These are phyloP conservation scores for Phytopythium oedochilum DNA, from an alignment of 352 stramenopile genomes.

Conservation along the genomic window DNA sequence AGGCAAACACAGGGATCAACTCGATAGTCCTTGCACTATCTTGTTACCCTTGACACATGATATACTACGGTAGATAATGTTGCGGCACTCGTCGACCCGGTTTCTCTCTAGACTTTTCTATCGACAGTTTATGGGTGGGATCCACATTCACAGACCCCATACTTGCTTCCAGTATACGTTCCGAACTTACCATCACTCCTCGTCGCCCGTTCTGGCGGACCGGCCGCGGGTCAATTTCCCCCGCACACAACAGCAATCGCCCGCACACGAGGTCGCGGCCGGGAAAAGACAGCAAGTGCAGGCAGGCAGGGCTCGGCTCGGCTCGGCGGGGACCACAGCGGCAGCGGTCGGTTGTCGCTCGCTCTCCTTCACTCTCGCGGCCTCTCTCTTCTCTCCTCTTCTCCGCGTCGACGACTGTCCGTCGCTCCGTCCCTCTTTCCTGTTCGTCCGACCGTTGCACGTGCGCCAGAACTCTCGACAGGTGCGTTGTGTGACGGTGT, in stretches of 20 bases:
- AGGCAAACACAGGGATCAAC: no score
- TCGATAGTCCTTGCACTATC: no score
- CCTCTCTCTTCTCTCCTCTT: not conserved
- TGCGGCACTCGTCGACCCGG: not conserved
- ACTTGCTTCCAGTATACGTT: not conserved
- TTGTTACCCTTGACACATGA: no score
- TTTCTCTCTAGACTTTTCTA: no score
- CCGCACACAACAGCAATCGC: constrained; percentile 1
- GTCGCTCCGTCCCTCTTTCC: no score
- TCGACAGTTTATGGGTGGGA: not conserved
- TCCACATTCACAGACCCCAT: not conserved
- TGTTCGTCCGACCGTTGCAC: not conserved
- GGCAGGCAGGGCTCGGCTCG: no score
- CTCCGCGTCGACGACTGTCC: not conserved
- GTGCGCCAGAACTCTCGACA: not conserved
- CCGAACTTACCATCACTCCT: not conserved
- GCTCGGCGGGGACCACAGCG: constrained; percentile 11
- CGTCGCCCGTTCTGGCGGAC: no score
- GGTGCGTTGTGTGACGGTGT: not conserved
- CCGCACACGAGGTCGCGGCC: not conserved
- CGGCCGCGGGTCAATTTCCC: not conserved
- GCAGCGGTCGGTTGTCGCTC: constrained; percentile 35
- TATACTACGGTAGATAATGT: no score
- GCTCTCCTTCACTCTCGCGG: constrained; percentile 2
- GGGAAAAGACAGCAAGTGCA: not conserved